These are phyloP conservation scores for Fusarium drepaniforme DNA, from an alignment of 2,329 filamentous ascomycete genomes.

Conservation along the genomic window DNA sequence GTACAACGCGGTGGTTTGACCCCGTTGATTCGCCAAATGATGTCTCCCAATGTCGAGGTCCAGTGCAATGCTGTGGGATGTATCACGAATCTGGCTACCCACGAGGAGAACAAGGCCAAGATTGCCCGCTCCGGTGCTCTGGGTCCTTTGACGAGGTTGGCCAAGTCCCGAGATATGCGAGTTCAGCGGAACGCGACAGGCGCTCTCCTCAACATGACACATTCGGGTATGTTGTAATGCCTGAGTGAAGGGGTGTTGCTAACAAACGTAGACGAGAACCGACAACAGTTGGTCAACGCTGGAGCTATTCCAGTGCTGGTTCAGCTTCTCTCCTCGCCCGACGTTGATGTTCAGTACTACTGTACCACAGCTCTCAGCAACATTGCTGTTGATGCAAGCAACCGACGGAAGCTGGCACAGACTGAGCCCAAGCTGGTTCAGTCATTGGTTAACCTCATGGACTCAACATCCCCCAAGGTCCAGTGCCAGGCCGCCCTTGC, in stretches of 20 bases:
- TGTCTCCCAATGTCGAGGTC: constrained; percentile 96
- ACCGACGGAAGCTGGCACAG: constrained; percentile 90
- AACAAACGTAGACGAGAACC: constrained; percentile 83
- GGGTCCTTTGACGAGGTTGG: constrained; percentile 88
- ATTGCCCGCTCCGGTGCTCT: constrained; percentile 96
- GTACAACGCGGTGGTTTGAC: constrained; percentile 91
- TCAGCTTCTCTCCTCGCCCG: constrained; percentile 89
- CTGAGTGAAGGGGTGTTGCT: constrained; percentile 10
- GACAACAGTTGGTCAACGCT: constrained; percentile 96
- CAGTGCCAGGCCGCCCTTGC: constrained; percentile 97
- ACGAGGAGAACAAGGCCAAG: constrained; percentile 99
- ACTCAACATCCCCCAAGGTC: constrained; percentile 96
- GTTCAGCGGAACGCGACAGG: constrained; percentile 98
- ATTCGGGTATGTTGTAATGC: constrained; percentile 78
- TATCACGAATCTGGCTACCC: constrained; percentile 97
- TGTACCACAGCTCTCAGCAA: constrained; percentile 99
- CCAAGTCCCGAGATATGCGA: constrained; percentile 98
- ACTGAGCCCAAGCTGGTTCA: constrained; percentile 93
- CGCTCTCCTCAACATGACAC: constrained; percentile 97
- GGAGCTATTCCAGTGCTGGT: constrained; percentile 98
- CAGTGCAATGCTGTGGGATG: constrained; percentile 99
- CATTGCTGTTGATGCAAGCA: constrained; percentile 93
- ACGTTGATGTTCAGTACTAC: constrained; percentile 99
- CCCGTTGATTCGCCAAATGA: constrained; percentile 97
- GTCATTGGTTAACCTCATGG: constrained; percentile 95